A percentile compares a stretch with the other conserved stretches of the same genome.
These are phyloP conservation scores for Fusarium chlamydosporum DNA, from an alignment of 2,329 filamentous ascomycete genomes.

Conservation along the genomic window DNA sequence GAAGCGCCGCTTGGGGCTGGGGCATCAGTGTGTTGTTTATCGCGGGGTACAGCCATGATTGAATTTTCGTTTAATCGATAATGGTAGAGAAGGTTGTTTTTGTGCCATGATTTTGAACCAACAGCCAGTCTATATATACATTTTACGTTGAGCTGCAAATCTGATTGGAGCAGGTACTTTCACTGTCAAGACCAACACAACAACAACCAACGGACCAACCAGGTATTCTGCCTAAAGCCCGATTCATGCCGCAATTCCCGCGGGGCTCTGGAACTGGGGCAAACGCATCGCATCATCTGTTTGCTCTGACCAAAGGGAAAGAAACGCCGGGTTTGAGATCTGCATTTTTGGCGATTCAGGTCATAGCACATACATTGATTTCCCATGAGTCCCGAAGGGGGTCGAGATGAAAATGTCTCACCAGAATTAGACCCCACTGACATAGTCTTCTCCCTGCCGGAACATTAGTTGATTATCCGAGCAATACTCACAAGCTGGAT, in stretches of 20 bases:
- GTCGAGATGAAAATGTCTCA: neutral
- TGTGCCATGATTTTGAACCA: accelerated
- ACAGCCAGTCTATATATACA: neutral
- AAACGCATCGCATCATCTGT: too few species aligned
- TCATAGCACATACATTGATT: neutral
- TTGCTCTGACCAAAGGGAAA: neutral
- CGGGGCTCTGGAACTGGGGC: neutral
- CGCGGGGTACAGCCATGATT: neutral
- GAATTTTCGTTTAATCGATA: neutral
- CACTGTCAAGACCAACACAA: neutral
- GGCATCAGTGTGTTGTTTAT: neutral
- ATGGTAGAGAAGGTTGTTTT: neutral
- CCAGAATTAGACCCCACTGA: neutral
- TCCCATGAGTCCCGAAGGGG: neutral
- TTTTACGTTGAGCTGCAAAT: neutral
- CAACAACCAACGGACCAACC: neutral
- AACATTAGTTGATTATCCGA: too few species aligned
- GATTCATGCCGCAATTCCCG: neutral
- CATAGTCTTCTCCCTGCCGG: too few species aligned
- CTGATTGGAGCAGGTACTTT: neutral
- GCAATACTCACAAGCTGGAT: too few species aligned
- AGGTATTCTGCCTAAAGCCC: neutral
- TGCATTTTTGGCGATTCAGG: neutral
- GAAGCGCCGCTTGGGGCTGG: neutral
- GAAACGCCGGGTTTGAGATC: neutral